Base-by-base conservation (phyloP, 1,139 yeast genomes). In the Fermentozyma sake region DNA sequence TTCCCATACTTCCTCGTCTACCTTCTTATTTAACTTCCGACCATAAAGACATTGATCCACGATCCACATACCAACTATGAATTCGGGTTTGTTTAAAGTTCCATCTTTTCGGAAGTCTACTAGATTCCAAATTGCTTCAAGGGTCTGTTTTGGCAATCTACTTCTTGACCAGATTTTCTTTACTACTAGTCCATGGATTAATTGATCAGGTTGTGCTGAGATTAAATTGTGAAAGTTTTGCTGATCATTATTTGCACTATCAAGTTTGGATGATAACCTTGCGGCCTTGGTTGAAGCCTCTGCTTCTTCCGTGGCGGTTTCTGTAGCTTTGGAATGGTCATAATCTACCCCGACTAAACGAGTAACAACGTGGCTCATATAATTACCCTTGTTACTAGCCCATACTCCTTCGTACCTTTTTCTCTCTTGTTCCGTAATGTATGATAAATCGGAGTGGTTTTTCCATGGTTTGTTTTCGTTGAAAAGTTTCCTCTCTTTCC, bases 401-500 rank as follows among this genome's bases (percentile, higher is more conserved):
- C 96, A 91, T 14, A 91, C 70, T 10, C 95, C 95, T 52, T 87
- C 96, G 52, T 89, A 89, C 27, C 97, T 58, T 47, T 86, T 87
- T 34, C 85, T 66, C 50, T 91, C 97, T 19, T 66, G 70, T 16
- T 80, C 87, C 0, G 82, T 70, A 8, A 87, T 68, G 29, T 60
- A 65, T 25, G 64, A 65, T 7, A 78, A 65, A 37, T 77, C 83
- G 22, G 63, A 65, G 49, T 86, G 96, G 46, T 85, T 79, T 46
- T 89, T 91, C 97, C 98, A 91, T 0, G 97, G 97, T 52, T 89
- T 87, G 38, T 84, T 86, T 43, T 84, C 95, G 49, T 91, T 82
- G 52, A 91, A 89, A 23, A 64, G 56, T 42, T 66, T 68, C 37
- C 59, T 62, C 14, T 59, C 65, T 31, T 55, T 59, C 27, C 55